These are phyloP conservation scores for Skeletonema menzelii DNA, from an alignment of 108 stramenopile genomes.

Conservation along the genomic window DNA sequence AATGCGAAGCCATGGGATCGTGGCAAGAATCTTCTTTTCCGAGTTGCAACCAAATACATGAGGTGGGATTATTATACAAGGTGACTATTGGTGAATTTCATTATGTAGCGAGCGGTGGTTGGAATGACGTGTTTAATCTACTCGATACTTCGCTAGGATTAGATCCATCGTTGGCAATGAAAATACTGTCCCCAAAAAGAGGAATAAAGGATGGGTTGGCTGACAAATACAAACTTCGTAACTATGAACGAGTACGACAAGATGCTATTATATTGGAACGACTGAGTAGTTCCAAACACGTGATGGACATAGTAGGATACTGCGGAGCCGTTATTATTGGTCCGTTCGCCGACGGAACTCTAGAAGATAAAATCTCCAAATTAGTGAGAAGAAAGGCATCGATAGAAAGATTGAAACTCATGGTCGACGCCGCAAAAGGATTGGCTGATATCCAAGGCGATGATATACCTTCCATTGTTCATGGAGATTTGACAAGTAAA, in stretches of 20 bases:
- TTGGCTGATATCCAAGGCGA: constrained; percentile 15
- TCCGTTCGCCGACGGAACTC: constrained; percentile 9
- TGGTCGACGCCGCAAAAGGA: constrained; percentile 17
- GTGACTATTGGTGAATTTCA: constrained; percentile 1
- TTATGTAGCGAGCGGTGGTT: constrained; percentile 22
- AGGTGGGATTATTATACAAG: constrained; percentile 4
- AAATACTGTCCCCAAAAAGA: constrained; percentile 11
- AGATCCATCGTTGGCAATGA: constrained; percentile 8
- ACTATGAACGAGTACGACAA: constrained; percentile 16
- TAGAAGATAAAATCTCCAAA: neutral
- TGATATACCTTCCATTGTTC: constrained; percentile 10
- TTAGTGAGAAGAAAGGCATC: neutral
- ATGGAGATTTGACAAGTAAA: constrained; percentile 32
- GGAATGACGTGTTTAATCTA: constrained; percentile 25
- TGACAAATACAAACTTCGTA: constrained; percentile 10
- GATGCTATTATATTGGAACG: constrained; percentile 19
- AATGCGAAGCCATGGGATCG: constrained; percentile 7
- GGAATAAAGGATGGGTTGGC: constrained; percentile 5
- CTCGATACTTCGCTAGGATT: neutral
- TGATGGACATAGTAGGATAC: constrained; percentile 11
- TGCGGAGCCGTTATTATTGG: constrained; percentile 18
- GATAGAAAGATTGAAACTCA: constrained; percentile 14
- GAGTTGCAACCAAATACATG: constrained; percentile 22
- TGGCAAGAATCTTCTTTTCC: constrained; percentile 22
- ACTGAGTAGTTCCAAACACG: constrained; percentile 12